phyloP scores from a whole-genome alignment of 2,329 filamentous ascomycete genomes.

The Aspergillus quadrilineatus region DNA sequence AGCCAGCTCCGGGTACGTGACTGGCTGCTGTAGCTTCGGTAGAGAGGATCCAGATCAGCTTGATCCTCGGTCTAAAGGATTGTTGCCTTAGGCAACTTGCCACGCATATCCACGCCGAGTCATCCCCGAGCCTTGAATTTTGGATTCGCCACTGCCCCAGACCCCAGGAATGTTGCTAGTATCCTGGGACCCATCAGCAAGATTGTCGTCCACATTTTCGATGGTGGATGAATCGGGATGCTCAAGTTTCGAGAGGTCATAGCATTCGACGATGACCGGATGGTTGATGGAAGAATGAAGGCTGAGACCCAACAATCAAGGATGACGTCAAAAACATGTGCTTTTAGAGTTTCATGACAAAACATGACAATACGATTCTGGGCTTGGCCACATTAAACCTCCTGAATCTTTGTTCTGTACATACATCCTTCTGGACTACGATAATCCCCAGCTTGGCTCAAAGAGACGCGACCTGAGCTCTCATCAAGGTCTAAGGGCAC shows the following conservation, averaged over 20 bases:
- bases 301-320: not conserved
- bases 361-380: conserved; percentile 14
- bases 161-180: not conserved
- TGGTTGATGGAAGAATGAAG: not conserved
- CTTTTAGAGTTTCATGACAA: conserved; percentile 3
- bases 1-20: conserved; percentile 30
- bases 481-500: too few relatives aligned
- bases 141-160: not conserved
- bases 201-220: not conserved
- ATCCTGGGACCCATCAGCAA: not conserved
- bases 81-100: conserved; percentile 12
- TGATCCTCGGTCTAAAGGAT: conserved; percentile 43
- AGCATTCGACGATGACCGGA: not conserved
- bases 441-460: too few relatives aligned
- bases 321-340: conserved; percentile 21
- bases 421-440: not conserved
- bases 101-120: not conserved
- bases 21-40: conserved; percentile 30
- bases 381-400: not conserved
- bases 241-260: not conserved
- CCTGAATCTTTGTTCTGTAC: not conserved
- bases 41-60: conserved; percentile 36
- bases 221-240: not conserved
- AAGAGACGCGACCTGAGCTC: too few relatives aligned
- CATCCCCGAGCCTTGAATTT: not conserved